phyloP scores from a whole-genome alignment of 2,329 filamentous ascomycete species.

The Colletotrichum musae region DNA sequence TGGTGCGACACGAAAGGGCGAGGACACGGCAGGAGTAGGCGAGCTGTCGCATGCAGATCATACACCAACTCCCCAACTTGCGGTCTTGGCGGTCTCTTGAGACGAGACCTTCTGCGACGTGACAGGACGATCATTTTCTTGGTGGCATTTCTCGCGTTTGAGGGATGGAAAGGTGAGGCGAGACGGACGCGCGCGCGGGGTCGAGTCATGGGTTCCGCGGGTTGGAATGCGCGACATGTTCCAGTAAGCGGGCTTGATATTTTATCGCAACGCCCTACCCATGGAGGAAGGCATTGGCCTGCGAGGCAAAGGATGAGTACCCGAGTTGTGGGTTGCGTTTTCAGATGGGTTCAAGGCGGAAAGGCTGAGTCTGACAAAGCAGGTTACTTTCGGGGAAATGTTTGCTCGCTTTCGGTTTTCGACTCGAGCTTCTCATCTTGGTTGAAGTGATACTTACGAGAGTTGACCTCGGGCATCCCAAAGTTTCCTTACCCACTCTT shows the following conservation, averaged over 20 bases:
- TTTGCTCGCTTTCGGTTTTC: constrained; percentile 12
- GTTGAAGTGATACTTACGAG: not conserved
- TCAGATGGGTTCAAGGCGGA: not conserved
- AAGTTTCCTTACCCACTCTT: too few relatives aligned
- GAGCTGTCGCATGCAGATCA: constrained; percentile 33
- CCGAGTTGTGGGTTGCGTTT: not conserved
- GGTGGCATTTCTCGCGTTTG: constrained; percentile 5
- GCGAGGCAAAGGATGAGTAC: not conserved
- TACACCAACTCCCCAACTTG: constrained; percentile 4
- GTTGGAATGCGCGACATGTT: not conserved
- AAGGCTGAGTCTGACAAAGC: constrained; percentile 13
- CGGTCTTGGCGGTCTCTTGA: constrained; percentile 19
- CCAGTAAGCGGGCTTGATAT: not conserved
- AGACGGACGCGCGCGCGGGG: constrained; percentile 4
- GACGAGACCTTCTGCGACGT: constrained; percentile 31
- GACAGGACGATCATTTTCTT: constrained; percentile 24
- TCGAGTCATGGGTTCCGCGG: constrained; percentile 2
- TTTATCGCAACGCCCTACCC: not conserved
- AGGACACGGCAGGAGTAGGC: constrained; percentile 25
- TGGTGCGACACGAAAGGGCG: constrained; percentile 4
- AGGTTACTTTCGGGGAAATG: not conserved
- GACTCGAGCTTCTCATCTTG: not conserved
- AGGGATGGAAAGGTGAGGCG: not conserved
- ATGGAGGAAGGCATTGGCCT: not conserved
- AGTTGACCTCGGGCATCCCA: too few relatives aligned